These are phyloP conservation scores for Tetraselmis striata DNA, from an alignment of 139 green algal genomes.

Conservation along the genomic window DNA sequence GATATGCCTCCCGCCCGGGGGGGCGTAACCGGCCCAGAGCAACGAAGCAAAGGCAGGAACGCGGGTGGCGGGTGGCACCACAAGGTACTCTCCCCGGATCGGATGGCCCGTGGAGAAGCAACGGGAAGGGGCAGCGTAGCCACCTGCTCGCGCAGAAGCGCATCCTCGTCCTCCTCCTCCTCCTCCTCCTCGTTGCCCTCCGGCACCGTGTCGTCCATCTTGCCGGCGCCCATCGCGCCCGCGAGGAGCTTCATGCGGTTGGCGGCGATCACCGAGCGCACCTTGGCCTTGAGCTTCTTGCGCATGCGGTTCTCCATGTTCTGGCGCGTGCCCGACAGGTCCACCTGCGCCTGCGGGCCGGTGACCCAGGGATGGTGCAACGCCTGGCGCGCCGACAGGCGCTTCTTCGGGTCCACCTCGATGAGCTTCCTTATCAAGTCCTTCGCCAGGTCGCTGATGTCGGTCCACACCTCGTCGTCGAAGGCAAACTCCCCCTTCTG, in stretches of 20 bases:
- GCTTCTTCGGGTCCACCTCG: conserved; percentile 41
- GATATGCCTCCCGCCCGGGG: too few species aligned
- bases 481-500: conserved; percentile 64
- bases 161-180: neutral
- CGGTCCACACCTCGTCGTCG: conserved; percentile 75
- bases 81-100: too few species aligned
- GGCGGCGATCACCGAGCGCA: neutral
- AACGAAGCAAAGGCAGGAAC: too few species aligned
- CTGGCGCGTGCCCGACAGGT: conserved; percentile 8
- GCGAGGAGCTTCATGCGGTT: neutral
- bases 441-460: conserved; percentile 59
- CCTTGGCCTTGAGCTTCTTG: neutral
- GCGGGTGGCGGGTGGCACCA: too few species aligned
- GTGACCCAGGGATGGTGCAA: conserved; percentile 67
- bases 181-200: neutral
- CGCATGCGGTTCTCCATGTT: conserved; percentile 9
- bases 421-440: conserved; percentile 65
- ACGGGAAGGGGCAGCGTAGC: neutral
- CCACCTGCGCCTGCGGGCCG: neutral
- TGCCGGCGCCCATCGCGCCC: neutral
- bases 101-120: too few species aligned
- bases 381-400: conserved; percentile 57
- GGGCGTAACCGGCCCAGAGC: too few species aligned
- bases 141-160: neutral
- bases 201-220: neutral